phyloP scores from a whole-genome alignment of 106 monocot species.

The Phalaenopsis equestris region DNA sequence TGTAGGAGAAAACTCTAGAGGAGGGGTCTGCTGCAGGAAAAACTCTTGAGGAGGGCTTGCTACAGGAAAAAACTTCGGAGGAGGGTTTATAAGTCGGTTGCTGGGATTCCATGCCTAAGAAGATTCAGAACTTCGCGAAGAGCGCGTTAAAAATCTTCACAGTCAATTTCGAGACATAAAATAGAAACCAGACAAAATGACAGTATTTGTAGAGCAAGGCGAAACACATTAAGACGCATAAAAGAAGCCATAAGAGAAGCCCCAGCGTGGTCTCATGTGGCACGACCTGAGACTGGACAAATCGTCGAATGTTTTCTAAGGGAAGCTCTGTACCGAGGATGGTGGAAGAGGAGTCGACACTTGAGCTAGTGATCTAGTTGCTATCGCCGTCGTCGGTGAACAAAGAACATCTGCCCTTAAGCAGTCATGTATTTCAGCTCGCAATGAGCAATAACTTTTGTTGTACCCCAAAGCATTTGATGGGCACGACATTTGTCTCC shows the following conservation, averaged over 20 bases:
- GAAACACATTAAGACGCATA: slow-evolving; percentile 14
- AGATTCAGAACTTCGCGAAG: no score
- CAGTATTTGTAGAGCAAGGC: slow-evolving; percentile 1
- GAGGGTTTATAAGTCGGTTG: no score
- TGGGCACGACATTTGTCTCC: background rate
- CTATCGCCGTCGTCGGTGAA: background rate
- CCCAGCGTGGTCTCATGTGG: slow-evolving; percentile 7
- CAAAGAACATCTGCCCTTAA: background rate
- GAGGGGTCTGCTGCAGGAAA: no score
- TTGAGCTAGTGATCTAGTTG: slow-evolving; percentile 15
- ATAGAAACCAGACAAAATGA: background rate
- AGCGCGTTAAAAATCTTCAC: no score
- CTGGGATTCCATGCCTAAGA: no score
- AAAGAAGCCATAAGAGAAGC: slow-evolving; percentile 9
- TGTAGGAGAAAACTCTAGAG: no score
- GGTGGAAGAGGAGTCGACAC: slow-evolving; percentile 8
- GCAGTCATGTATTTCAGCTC: slow-evolving; percentile 10
- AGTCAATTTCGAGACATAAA: no score
- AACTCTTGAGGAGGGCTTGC: no score
- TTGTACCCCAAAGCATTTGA: slow-evolving; percentile 30
- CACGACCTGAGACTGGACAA: slow-evolving; percentile 17
- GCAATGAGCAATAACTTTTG: slow-evolving; percentile 28
- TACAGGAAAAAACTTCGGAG: no score
- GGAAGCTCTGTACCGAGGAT: slow-evolving; percentile 15
- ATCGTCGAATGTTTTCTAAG: slow-evolving; percentile 15